Evolutionary conservation across 2,329 filamentous ascomycete species (phyloP).

Genomic region (Curvularia eragrostidis): DNA sequence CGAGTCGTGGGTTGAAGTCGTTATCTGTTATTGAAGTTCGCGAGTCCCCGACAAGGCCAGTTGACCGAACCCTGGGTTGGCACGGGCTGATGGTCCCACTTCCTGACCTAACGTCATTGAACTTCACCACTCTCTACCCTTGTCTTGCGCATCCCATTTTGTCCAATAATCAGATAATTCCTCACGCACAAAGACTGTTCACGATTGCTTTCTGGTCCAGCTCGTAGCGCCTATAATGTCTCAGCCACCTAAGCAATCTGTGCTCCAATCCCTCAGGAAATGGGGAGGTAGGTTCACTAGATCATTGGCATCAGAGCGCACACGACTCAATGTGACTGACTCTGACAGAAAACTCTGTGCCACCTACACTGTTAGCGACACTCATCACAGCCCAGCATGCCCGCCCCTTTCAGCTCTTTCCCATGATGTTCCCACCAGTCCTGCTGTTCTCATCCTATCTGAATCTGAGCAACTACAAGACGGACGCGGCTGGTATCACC

Average conservation of each 20-base stretch:
- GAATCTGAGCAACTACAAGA: conserved; percentile 67
- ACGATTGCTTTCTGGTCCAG: not conserved
- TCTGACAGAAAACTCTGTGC: conserved; percentile 65
- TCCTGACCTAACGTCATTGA: conserved; percentile 35
- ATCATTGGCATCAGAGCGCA: not conserved
- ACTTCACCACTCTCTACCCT: conserved; percentile 23
- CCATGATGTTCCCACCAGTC: conserved; percentile 71
- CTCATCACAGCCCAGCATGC: conserved; percentile 70
- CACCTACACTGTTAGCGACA: conserved; percentile 69
- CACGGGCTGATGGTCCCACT: conserved; percentile 22
- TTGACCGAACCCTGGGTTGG: conserved; percentile 35
- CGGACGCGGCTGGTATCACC: conserved; percentile 68
- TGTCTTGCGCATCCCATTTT: not conserved
- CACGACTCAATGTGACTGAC: conserved; percentile 11
- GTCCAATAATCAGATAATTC: not conserved
- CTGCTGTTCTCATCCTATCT: conserved; percentile 71
- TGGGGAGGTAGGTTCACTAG: conserved; percentile 58
- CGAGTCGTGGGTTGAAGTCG: conserved; percentile 17
- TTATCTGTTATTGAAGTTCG: conserved; percentile 27
- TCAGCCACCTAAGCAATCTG: conserved; percentile 46
- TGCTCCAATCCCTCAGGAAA: conserved; percentile 55
- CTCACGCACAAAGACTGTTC: not conserved
- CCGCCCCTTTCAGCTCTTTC: conserved; percentile 69
- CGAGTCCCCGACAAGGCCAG: conserved; percentile 35
- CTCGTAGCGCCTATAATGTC: conserved; percentile 44